Evolutionary conservation across 495 filamentous ascomycete species (phyloP), one percentile per base, ranked within the genome.

Genomic region (Letharia columbiana): DNA sequence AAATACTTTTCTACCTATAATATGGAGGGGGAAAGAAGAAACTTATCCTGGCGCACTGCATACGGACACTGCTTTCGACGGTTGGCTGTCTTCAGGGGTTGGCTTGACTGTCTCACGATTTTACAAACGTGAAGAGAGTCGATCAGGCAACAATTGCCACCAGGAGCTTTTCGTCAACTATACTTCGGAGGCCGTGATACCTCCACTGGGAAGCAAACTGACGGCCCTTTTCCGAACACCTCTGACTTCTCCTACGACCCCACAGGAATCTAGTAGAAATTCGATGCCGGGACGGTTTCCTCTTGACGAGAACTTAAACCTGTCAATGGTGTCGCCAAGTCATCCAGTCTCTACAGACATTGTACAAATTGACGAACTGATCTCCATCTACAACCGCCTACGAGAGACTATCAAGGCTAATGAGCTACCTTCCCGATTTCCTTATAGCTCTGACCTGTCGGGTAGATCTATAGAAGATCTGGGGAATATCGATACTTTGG

Each of bases 21-120:
- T 94, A 42, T 99, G 95, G 95, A 91, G 91, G 70, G 88, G 88
- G 33, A 91, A 97, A 73, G 89, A 92, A 67, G 90, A 94, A 71
- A 81, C 83, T 2, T 89, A 90, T 69, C 87, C 90, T 0, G 88
- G 88, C 5, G 79, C 84, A 8, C 68, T 96, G 59, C 79, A 84
- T 39, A 73, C 84, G 2, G 71, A 82, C 8, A 76, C 69, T 0
- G 73, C 81, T 11, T 94, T 96, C 71, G 81, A 86, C 20, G 77
- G 84, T 10, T 96, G 87, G 81, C 72, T 91, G 23, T 74, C 77
- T 58, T 75, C 76, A 18, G 66, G 74, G 28, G 66, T 83, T 63
- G 77, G 75, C 42, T 71, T 76, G 17, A 71, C 73, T 35, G 71
- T 81, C 11, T 77, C 76, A 12, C 74, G 76, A 58, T 68, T 77